Evolutionary conservation across 768 basidiomycete species (phyloP).

Genomic region (Russula sp.): DNA sequence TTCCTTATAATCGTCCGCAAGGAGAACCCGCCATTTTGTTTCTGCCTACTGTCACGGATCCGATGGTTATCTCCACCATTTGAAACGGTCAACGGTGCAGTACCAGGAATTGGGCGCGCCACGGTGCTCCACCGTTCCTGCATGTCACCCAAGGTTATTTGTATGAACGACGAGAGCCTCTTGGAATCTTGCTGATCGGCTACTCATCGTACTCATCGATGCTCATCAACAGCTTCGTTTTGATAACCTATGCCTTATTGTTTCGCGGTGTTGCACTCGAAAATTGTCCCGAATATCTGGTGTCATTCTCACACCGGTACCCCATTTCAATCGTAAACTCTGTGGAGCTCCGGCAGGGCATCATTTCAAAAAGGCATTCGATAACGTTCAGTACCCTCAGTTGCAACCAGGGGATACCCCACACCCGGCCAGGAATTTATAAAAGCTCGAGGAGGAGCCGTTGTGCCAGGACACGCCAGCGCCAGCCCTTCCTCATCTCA

Average conservation of each 20-base stretch:
- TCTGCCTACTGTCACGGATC: not conserved
- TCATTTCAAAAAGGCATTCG: not conserved
- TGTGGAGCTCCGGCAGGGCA: not conserved
- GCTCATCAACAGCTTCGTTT: not conserved
- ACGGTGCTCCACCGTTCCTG: not conserved
- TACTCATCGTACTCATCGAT: not conserved
- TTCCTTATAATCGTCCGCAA: not conserved
- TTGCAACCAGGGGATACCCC: not conserved
- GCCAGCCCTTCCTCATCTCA: not conserved
- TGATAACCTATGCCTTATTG: not conserved
- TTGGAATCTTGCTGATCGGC: not conserved
- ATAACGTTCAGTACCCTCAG: not conserved
- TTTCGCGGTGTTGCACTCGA: not conserved
- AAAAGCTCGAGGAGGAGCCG: not conserved
- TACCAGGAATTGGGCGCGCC: no score
- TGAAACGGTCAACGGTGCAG: not conserved
- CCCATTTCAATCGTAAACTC: not conserved
- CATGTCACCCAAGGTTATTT: not conserved
- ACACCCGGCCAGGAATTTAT: not conserved
- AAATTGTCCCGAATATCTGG: constrained; percentile 1
- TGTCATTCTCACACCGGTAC: not conserved
- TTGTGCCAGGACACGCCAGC: not conserved
- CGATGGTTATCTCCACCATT: no score
- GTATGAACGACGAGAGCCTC: not conserved
- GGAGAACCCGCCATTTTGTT: not conserved